Evolutionary conservation across 225 moss, liverwort and hornwort species (phyloP), one percentile per base, ranked within the genome.

Genomic region (Sphagnum tenellum): DNA sequence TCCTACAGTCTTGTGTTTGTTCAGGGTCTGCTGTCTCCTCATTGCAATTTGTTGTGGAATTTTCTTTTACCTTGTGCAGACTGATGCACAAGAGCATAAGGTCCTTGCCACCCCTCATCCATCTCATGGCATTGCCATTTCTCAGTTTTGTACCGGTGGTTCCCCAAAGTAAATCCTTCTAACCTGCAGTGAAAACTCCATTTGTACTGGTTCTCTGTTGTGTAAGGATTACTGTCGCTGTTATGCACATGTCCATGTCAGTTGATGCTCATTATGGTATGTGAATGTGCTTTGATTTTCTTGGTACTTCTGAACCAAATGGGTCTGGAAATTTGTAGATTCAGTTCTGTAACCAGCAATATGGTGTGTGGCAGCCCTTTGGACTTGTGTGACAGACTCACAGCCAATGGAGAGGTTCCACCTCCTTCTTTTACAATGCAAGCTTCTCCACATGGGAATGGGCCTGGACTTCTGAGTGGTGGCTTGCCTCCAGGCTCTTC

Each of bases 301-400:
- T 3, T 4, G 13, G 8, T 62, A 45, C 11, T 4, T 52, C 52
- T 52, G 52, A 52, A 6, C 9, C 7, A 52, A 9, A 52, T 52
- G 52, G 9, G 29, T 29, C 29, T 9, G 9, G 6, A 52, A 9
- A 52, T 9, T 0, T 5, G 52, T 9, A 52, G 6, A 52, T 52
- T 6, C 9, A 9, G 52, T 9, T 5, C 7, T 52, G 7, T 52
- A 52, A 52, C 52, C 9, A 52, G 9, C 52, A 5, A 0, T 55
- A 65, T 67, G 5, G 49, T 59, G 69, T 44, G 54, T 73, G 65
- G 61, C 74, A 94, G 89, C 65, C 94, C 89, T 61, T 72, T 89
- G 76, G 87, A 94, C 69, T 84, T 87, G 46, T 91, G 91, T 61
- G 89, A 91, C 57, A 72, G 67, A 69, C 71, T 79, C n/a, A 50